Percentiles rank a stretch among this genome's conserved stretches.
Evolutionary conservation across 1,284 basidiomycete genomes (phyloP).

Genomic region (Leccinum brunneo-olivaceum): DNA sequence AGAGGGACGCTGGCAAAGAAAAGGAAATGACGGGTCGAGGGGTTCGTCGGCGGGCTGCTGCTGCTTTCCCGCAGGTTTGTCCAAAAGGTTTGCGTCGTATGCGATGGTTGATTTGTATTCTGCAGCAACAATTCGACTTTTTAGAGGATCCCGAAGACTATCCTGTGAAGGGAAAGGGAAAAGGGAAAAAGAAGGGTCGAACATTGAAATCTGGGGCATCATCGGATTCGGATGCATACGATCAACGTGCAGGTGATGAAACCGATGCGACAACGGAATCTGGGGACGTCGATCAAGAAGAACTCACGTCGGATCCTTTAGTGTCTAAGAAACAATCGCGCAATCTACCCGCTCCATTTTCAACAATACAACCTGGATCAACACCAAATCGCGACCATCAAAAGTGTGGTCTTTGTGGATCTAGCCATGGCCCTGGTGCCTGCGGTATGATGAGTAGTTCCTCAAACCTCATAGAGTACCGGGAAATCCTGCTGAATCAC

Average conservation of each 20-base stretch:
- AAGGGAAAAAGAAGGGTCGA: slow-evolving; percentile 23
- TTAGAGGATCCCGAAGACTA: slow-evolving; percentile 27
- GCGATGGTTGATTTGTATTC: slow-evolving; percentile 5
- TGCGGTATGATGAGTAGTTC: slow-evolving; percentile 63
- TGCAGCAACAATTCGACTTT: slow-evolving; percentile 30
- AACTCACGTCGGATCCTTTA: not conserved
- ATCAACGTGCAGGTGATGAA: slow-evolving; percentile 17
- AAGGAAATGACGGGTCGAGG: slow-evolving; percentile 63
- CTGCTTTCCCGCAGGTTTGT: slow-evolving; percentile 46
- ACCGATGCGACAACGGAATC: slow-evolving; percentile 23
- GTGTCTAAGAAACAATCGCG: slow-evolving; percentile 11
- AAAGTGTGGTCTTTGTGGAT: slow-evolving; percentile 58
- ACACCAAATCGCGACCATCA: slow-evolving; percentile 15
- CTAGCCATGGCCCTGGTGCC: slow-evolving; percentile 40
- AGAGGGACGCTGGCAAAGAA: slow-evolving; percentile 39
- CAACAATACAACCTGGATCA: slow-evolving; percentile 10
- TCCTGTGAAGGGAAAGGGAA: slow-evolving; percentile 21
- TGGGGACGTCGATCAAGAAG: slow-evolving; percentile 13
- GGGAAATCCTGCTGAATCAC: slow-evolving; percentile 56
- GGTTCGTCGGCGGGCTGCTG: slow-evolving; percentile 61
- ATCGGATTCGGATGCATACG: slow-evolving; percentile 30
- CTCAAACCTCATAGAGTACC: slow-evolving; percentile 60
- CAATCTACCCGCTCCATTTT: slow-evolving; percentile 4
- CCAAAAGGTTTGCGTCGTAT: not conserved
- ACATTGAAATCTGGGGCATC: slow-evolving; percentile 19